Evolutionary conservation across 768 basidiomycete species (phyloP).

Genomic region (Dioszegia hungarica): DNA sequence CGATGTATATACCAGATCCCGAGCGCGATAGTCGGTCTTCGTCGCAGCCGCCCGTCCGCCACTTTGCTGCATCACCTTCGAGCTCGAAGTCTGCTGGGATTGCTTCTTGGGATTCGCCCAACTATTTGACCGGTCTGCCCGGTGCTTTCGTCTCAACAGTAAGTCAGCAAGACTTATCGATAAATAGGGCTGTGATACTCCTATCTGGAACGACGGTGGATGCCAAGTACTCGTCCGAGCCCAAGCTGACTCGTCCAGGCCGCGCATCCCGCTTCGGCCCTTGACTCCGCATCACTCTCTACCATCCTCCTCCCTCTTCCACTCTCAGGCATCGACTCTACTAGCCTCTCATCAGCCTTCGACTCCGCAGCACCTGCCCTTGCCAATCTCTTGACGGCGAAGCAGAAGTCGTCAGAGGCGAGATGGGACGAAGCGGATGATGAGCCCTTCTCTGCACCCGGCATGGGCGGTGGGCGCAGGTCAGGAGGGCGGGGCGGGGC

Average conservation of each 20-base stretch:
- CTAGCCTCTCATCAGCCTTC: background rate
- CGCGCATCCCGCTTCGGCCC: conserved; percentile 10
- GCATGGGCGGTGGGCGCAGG: conserved; percentile 22
- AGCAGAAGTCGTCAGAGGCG: background rate
- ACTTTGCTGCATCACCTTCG: background rate
- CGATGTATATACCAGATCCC: conserved; percentile 30
- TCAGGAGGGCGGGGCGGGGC: background rate
- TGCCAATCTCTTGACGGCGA: background rate
- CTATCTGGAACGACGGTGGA: background rate
- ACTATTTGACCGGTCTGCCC: conserved; percentile 35
- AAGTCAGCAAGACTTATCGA: too few species aligned
- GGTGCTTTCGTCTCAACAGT: conserved; percentile 27
- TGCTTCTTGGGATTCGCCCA: conserved; percentile 13
- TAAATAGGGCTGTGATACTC: background rate
- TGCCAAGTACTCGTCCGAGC: too few species aligned
- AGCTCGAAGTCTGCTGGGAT: background rate
- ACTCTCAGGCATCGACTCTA: conserved; percentile 14
- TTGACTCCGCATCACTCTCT: background rate
- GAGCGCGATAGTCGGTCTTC: background rate
- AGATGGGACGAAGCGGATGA: conserved; percentile 32
- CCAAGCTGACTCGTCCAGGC: conserved; percentile 2
- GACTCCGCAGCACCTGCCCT: background rate
- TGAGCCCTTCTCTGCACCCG: conserved; percentile 25
- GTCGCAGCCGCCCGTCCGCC: conserved; percentile 10
- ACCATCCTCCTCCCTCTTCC: conserved; percentile 25